Conservation (phyloP, 2,329 filamentous ascomycete species). For the Exophiala dermatitidis region DNA sequence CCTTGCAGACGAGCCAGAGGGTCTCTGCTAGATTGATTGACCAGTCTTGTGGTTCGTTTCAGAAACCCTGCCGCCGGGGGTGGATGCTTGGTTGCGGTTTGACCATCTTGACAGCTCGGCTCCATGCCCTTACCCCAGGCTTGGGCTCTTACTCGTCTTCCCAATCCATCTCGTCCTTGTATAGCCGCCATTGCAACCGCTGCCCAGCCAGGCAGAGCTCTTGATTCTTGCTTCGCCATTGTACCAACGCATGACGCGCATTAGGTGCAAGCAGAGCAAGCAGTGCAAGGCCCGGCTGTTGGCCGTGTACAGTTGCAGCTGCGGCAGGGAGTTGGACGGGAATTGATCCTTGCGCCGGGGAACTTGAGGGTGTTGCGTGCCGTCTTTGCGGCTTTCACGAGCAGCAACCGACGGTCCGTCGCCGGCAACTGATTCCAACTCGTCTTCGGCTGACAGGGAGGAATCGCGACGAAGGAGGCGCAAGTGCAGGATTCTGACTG, state of each 20-base stretch:
- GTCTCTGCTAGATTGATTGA: not conserved
- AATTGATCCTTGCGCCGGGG: no score
- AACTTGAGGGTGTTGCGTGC: not conserved
- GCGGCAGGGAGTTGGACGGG: no score
- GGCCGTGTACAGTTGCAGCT: no score
- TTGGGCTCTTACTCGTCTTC: slow-evolving; percentile 5
- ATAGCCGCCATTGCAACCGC: slow-evolving; percentile 18
- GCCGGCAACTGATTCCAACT: not conserved
- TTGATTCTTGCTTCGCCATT: not conserved
- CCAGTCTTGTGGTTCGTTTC: not conserved
- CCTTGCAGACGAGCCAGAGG: not conserved
- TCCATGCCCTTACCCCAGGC: slow-evolving; percentile 8
- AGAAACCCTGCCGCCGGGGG: not conserved
- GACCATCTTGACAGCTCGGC: not conserved
- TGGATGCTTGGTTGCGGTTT: slow-evolving; percentile 7
- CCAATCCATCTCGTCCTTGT: slow-evolving; percentile 10
- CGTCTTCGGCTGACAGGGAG: not conserved
- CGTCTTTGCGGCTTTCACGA: not conserved
- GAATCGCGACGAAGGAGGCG: not conserved
- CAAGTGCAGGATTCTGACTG: not conserved
- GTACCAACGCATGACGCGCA: slow-evolving; percentile 16
- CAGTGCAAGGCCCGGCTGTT: no score
- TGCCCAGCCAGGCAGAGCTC: slow-evolving; percentile 6
- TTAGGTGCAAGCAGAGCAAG: not conserved
- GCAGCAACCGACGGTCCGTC: not conserved